These are phyloP conservation scores for Lepidium africanum DNA, from an alignment of 345 rosid genomes.

Conservation along the genomic window DNA sequence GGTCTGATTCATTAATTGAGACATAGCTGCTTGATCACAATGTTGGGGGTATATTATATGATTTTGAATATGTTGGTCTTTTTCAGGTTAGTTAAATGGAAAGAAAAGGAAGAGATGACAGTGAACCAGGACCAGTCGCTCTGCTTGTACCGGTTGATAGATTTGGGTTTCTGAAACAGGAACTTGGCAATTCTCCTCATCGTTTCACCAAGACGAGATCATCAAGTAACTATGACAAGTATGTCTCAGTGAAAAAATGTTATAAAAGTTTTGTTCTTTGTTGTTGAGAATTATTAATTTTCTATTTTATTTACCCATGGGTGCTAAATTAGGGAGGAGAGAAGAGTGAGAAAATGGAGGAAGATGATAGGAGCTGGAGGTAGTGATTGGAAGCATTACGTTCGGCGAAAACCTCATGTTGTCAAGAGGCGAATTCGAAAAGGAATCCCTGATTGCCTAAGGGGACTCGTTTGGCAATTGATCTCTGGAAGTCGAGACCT, in stretches of 20 bases:
- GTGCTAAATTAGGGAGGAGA: conserved; percentile 55
- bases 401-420: conserved; percentile 75
- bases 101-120: conserved; percentile 47
- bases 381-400: conserved; percentile 95
- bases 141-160: conserved; percentile 54
- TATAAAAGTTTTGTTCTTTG: neutral
- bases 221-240: conserved; percentile 48
- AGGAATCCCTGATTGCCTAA: conserved; percentile 95
- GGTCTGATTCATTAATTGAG: neutral
- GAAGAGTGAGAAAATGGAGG: conserved; percentile 90
- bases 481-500: conserved; percentile 93
- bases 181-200: conserved; percentile 42
- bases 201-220: conserved; percentile 44
- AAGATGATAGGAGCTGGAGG: conserved; percentile 97
- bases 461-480: conserved; percentile 98
- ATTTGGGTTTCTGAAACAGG: conserved; percentile 77
- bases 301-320: conserved; percentile 5
- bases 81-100: conserved; percentile 53
- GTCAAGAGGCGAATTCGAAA: conserved; percentile 81
- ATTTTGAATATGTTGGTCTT: conserved; percentile 2
- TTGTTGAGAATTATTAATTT: neutral
- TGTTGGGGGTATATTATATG: conserved; percentile 22
- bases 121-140: conserved; percentile 62
- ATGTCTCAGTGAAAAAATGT: neutral
- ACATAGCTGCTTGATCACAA: conserved; percentile 3